phyloP scores from a whole-genome alignment of 768 basidiomycete genomes.

The Pholiota conissans region DNA sequence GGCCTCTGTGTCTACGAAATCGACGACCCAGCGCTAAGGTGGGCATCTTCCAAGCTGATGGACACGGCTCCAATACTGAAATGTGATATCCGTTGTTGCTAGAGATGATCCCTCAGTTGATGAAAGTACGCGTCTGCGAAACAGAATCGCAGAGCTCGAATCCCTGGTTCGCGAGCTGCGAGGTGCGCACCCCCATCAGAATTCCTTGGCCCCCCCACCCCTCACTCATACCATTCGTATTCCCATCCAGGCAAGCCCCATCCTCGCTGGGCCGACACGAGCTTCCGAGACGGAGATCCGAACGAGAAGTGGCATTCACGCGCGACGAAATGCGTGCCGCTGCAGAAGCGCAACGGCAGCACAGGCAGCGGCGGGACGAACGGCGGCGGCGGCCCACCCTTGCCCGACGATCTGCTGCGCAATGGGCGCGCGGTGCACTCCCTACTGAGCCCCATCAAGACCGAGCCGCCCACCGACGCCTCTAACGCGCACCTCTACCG shows the following conservation, averaged over 20 bases:
- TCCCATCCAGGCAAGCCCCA: constrained; percentile 75
- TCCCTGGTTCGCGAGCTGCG: constrained; percentile 87
- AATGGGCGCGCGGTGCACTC: constrained; percentile 42
- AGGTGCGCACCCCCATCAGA: constrained; percentile 39
- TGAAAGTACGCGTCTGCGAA: constrained; percentile 82
- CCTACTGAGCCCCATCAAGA: constrained; percentile 65
- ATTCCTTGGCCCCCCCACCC: neutral
- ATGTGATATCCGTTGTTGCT: constrained; percentile 12
- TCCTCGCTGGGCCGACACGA: constrained; percentile 82
- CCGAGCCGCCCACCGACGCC: constrained; percentile 55
- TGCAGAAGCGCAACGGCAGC: constrained; percentile 27
- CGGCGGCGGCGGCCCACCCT: constrained; percentile 34
- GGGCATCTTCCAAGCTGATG: constrained; percentile 16
- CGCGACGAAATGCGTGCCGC: constrained; percentile 63
- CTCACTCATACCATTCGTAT: neutral
- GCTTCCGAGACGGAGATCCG: constrained; percentile 77
- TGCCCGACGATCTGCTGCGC: constrained; percentile 28
- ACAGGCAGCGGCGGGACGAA: constrained; percentile 25
- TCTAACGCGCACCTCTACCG: constrained; percentile 63
- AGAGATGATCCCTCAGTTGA: constrained; percentile 89
- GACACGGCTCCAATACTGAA: neutral
- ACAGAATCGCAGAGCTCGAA: constrained; percentile 90
- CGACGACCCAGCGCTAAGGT: constrained; percentile 85
- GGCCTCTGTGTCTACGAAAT: constrained; percentile 95
- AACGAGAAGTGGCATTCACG: constrained; percentile 88